Evolutionary conservation across 257 asterid genomes (phyloP), one percentile per base, ranked within the genome.

Genomic region (Pogostemon cablin): DNA sequence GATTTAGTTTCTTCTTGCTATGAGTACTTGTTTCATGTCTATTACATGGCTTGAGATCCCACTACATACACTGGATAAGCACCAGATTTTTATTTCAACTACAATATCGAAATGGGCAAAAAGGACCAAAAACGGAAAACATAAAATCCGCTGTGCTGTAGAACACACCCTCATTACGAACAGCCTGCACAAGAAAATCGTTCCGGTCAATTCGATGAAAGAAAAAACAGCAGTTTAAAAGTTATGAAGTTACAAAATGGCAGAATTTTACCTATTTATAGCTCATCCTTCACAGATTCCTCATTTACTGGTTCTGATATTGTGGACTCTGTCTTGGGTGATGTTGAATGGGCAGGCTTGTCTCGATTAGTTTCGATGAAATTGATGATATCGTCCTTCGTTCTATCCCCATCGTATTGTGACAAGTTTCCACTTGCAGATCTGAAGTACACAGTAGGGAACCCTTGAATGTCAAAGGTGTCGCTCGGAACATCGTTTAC

Each of bases 381-480:
- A 1, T 64, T 72, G 15, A 88, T 85, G 70, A 91, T 83, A 44
- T 70, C 89, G 67, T 88, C 96, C 81, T 91, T 91, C 20, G 97
- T 81, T 74, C 91, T 79, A 3, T 80, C 90, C 0, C 97, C 95
- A 0, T 84, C 82, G 35, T 91, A 88, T 70, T 53, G 76, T 9
- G 57, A 42, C 79, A 85, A 39, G 62, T 72, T 78, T 3, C 97
- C 97, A 5, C 75, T 72, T 52, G 97, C 81, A 20, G 96, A 84
- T 76, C 82, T 87, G 84, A 88, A 91, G 91, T 87, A 91, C 58
- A 91, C 1, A 0, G 96, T 88, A 7, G 97, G 97, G 83, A 75
- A 84, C 38, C 95, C 97, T 77, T 81, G 72, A 60, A 91, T 88
- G 1, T 87, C 90, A 4, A 91, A 91, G 66, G 62, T 47, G 43